Evolutionary conservation across 805 yeast genomes (phyloP).

Genomic region (Spathaspora hagerdaliae): DNA sequence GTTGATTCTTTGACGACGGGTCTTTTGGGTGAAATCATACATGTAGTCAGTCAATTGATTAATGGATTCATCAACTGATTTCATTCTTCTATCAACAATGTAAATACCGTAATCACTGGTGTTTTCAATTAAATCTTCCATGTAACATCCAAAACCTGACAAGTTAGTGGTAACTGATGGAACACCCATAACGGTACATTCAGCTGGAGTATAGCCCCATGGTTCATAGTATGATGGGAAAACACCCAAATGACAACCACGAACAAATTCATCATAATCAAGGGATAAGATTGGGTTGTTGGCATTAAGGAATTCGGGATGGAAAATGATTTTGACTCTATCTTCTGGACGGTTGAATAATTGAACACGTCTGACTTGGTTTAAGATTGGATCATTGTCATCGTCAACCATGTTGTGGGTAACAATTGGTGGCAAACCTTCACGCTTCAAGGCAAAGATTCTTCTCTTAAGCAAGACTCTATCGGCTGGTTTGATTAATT

Average conservation of each 20-base stretch:
- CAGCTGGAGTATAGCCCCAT: conserved; percentile 99
- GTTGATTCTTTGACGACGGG: conserved; percentile 95
- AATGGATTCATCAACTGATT: conserved; percentile 89
- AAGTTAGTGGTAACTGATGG: conserved; percentile 95
- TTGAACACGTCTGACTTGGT: conserved; percentile 87
- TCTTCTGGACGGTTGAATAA: conserved; percentile 86
- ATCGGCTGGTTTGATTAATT: conserved; percentile 81
- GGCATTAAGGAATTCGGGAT: conserved; percentile 93
- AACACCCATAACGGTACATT: conserved; percentile 98
- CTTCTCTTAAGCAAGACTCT: conserved; percentile 86
- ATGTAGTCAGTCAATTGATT: conserved; percentile 84
- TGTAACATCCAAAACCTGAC: conserved; percentile 96
- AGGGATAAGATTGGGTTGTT: conserved; percentile 90
- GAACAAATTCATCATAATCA: conserved; percentile 95
- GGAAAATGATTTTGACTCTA: conserved; percentile 92
- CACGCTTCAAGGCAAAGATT: conserved; percentile 88
- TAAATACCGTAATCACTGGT: conserved; percentile 95
- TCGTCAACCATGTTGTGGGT: conserved; percentile 97
- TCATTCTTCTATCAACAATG: conserved; percentile 90
- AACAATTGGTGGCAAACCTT: conserved; percentile 87
- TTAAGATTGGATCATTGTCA: conserved; percentile 82
- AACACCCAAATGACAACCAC: conserved; percentile 97
- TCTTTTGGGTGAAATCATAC: conserved; percentile 83
- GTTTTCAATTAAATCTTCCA: conserved; percentile 95
- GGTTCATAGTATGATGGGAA: conserved; percentile 99